Evolutionary conservation across 2,329 filamentous ascomycete species (phyloP).

Genomic region (Epichloe typhina): DNA sequence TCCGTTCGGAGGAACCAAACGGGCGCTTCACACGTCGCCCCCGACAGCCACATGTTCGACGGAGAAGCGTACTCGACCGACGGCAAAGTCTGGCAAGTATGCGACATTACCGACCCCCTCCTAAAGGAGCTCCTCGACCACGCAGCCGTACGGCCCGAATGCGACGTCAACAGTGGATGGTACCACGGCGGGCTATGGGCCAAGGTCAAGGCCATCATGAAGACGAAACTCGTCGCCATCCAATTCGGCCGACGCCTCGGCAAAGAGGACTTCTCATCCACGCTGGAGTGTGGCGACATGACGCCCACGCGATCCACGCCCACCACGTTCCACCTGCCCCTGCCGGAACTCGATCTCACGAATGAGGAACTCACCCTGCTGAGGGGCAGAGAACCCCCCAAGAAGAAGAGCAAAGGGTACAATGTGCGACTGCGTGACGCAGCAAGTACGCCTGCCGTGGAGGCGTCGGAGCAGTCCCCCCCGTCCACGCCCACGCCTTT

Average conservation of each 20-base stretch:
- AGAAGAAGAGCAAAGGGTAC: slow-evolving; percentile 24
- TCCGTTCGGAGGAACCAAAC: slow-evolving; percentile 28
- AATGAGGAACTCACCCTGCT: slow-evolving; percentile 22
- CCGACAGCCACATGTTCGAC: slow-evolving; percentile 65
- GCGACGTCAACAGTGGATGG: slow-evolving; percentile 65
- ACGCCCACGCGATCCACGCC: slow-evolving; percentile 19
- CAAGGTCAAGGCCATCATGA: slow-evolving; percentile 79
- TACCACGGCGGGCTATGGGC: slow-evolving; percentile 69
- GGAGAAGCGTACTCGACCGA: slow-evolving; percentile 62
- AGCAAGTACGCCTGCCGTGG: slow-evolving; percentile 9
- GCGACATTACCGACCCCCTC: slow-evolving; percentile 76
- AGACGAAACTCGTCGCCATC: slow-evolving; percentile 65
- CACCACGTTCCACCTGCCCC: slow-evolving; percentile 20
- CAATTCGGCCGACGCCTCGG: slow-evolving; percentile 40
- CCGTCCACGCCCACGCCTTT: slow-evolving; percentile 1
- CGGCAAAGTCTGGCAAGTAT: slow-evolving; percentile 88
- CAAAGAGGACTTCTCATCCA: slow-evolving; percentile 22
- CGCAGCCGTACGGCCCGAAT: slow-evolving; percentile 42
- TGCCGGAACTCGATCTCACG: slow-evolving; percentile 22
- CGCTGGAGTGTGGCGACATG: slow-evolving; percentile 20
- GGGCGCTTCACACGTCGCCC: slow-evolving; percentile 26
- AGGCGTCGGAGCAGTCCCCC: slow-evolving; percentile 7
- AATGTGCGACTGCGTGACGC: slow-evolving; percentile 19
- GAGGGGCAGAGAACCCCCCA: slow-evolving; percentile 22
- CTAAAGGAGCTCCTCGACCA: slow-evolving; percentile 53